Conservation (phyloP, 805 yeast genomes). For the Zygosaccharomyces rouxii region DNA sequence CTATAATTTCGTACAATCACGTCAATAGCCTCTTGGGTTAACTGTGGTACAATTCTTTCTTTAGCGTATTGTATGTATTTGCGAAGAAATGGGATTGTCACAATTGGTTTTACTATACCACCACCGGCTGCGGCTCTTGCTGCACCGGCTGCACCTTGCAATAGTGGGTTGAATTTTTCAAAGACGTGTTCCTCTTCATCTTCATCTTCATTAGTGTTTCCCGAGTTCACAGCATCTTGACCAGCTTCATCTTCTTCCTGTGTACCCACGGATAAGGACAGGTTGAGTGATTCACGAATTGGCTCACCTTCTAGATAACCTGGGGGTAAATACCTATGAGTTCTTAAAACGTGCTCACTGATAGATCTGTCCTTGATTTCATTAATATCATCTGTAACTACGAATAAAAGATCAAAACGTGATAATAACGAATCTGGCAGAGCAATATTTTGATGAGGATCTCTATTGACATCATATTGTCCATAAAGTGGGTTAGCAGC, state of each 20-base stretch:
- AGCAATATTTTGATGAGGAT: constrained; percentile 95
- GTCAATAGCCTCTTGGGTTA: constrained; percentile 72
- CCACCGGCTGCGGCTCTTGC: constrained; percentile 37
- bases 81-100: constrained; percentile 80
- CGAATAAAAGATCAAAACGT: constrained; percentile 92
- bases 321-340: constrained; percentile 84
- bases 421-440: constrained; percentile 93
- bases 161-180: constrained; percentile 74
- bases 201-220: constrained; percentile 38
- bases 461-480: constrained; percentile 91
- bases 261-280: constrained; percentile 80
- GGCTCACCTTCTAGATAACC: constrained; percentile 94
- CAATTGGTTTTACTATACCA: constrained; percentile 41
- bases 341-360: constrained; percentile 90
- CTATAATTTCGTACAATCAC: constrained; percentile 78
- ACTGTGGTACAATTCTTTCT: constrained; percentile 74
- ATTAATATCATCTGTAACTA: constrained; percentile 91
- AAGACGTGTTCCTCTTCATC: constrained; percentile 59
- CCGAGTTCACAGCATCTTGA: constrained; percentile 8
- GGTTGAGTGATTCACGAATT: constrained; percentile 66
- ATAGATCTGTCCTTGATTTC: constrained; percentile 79
- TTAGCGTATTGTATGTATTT: constrained; percentile 94
- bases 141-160: constrained; percentile 72
- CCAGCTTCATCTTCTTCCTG: constrained; percentile 41
- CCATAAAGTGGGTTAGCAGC: constrained; percentile 98